Conservation (phyloP, 202 grass and related monocot species). For the Eragrostis tef region DNA sequence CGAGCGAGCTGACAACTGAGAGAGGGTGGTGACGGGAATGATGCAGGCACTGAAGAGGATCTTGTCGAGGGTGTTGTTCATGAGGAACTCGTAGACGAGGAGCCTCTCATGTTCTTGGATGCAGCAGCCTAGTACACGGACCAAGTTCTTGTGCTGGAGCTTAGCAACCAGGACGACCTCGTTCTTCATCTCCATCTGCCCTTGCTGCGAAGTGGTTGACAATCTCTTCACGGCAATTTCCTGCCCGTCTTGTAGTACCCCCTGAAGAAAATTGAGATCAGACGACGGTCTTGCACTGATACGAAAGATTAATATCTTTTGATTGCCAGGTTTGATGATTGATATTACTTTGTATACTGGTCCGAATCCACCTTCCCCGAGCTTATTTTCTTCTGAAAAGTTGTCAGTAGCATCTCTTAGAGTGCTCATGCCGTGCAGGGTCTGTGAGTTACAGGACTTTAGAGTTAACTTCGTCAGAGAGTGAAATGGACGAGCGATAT, state of each 20-base stretch:
- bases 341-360: no score
- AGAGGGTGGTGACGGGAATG: neutral
- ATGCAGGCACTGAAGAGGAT: conserved; percentile 54
- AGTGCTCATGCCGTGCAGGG: no score
- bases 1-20: neutral
- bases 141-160: conserved; percentile 70
- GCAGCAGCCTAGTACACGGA: conserved; percentile 59
- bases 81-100: conserved; percentile 66
- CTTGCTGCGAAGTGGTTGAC: conserved; percentile 55
- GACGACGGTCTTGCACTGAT: no score
- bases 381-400: no score
- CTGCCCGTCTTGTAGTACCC: conserved; percentile 29
- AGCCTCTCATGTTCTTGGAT: conserved; percentile 50
- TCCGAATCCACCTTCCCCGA: no score
- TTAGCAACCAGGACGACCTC: conserved; percentile 54
- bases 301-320: neutral
- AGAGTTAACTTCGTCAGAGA: no score
- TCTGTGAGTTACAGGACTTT: no score
- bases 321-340: no score
- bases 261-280: neutral
- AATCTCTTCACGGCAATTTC: conserved; percentile 68
- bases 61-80: conserved; percentile 62
- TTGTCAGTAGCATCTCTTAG: no score
- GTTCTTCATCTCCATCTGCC: conserved; percentile 52
- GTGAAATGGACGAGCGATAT: no score